Evolutionary conservation across 495 filamentous ascomycete species (phyloP).

Genomic region (Neurospora cerealis): DNA sequence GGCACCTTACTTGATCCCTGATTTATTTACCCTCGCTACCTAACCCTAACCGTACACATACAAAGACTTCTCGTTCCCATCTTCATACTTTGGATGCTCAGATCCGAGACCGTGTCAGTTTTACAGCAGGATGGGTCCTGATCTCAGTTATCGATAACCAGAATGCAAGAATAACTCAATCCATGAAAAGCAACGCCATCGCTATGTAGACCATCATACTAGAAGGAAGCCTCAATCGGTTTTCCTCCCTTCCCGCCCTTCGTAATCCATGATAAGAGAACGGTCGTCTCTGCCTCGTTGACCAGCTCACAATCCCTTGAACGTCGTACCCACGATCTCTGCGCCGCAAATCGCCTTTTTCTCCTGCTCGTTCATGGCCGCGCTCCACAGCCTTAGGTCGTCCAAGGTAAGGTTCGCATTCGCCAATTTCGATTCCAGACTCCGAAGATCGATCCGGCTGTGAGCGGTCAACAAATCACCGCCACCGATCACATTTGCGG

Average conservation of each 20-base stretch:
- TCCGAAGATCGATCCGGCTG: slow-evolving; percentile 10
- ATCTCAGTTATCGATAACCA: not conserved
- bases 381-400: slow-evolving; percentile 26
- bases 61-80: not conserved
- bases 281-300: not conserved
- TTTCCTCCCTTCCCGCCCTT: not conserved
- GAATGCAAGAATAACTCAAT: not conserved
- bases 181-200: not conserved
- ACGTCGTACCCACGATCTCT: slow-evolving; percentile 32
- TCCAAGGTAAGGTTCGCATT: slow-evolving; percentile 31
- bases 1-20: not conserved
- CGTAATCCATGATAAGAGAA: not conserved
- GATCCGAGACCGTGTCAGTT: not conserved
- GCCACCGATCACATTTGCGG: slow-evolving; percentile 1
- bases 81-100: not conserved
- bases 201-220: not conserved
- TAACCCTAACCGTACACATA: not conserved
- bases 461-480: slow-evolving; percentile 3
- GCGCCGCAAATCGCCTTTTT: slow-evolving; percentile 36
- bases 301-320: slow-evolving; percentile 20
- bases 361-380: slow-evolving; percentile 28
- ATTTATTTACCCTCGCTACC: not conserved
- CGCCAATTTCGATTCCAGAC: slow-evolving; percentile 5
- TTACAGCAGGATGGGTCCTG: not conserved
- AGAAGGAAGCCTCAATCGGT: not conserved